Conservation (phyloP, 2,329 filamentous ascomycete species). For the Fusarium sp. region DNA sequence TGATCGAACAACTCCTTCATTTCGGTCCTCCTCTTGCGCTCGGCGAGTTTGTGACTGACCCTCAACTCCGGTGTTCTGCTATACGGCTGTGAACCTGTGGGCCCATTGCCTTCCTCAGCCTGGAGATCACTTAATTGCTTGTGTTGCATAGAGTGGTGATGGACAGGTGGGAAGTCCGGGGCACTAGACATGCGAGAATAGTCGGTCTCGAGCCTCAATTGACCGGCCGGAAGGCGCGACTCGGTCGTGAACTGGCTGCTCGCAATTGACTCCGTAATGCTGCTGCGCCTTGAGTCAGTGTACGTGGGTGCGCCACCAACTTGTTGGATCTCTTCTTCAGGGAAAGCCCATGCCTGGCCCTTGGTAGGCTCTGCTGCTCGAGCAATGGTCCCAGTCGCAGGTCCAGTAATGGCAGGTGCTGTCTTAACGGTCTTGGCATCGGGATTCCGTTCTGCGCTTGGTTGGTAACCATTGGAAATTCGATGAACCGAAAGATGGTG, state of each 20-base stretch:
- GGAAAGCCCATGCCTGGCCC: slow-evolving; percentile 86
- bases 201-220: slow-evolving; percentile 74
- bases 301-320: slow-evolving; percentile 61
- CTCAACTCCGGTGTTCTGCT: slow-evolving; percentile 84
- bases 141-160: slow-evolving; percentile 83
- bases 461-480: slow-evolving; percentile 74
- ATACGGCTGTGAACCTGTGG: slow-evolving; percentile 75
- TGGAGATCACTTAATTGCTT: slow-evolving; percentile 76
- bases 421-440: slow-evolving; percentile 69
- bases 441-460: slow-evolving; percentile 68
- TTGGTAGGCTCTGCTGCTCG: slow-evolving; percentile 82
- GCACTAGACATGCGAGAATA: slow-evolving; percentile 62
- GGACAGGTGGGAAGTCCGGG: slow-evolving; percentile 69
- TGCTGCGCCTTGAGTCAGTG: slow-evolving; percentile 77
- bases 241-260: slow-evolving; percentile 84
- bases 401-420: slow-evolving; percentile 82
- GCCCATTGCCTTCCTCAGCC: slow-evolving; percentile 65
- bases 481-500: slow-evolving; percentile 67
- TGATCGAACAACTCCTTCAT: slow-evolving; percentile 92
- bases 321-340: slow-evolving; percentile 74
- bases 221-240: slow-evolving; percentile 76
- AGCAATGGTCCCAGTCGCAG: slow-evolving; percentile 71
- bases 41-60: slow-evolving; percentile 86
- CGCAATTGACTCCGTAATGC: slow-evolving; percentile 79
- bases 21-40: slow-evolving; percentile 84